Conservation (phyloP, 768 basidiomycete species). For the Hemileccinum rubropunctum region DNA sequence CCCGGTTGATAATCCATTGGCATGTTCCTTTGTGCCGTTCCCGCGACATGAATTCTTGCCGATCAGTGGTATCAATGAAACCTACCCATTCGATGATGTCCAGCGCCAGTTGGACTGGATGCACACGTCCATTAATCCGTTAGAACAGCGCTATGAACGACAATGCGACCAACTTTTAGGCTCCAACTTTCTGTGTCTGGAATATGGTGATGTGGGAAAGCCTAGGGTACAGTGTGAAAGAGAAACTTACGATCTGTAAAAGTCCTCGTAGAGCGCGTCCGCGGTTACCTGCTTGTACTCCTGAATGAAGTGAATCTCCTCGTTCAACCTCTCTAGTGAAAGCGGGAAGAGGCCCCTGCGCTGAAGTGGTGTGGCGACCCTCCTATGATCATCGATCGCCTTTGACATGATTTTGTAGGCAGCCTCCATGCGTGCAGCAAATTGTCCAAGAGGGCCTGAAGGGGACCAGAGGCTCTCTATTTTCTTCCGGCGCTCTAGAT, state of each 20-base stretch:
- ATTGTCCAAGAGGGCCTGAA: slow-evolving; percentile 14
- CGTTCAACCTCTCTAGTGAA: slow-evolving; percentile 20
- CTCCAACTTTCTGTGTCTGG: slow-evolving; percentile 18
- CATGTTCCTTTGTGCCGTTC: slow-evolving; percentile 24
- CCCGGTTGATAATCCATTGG: slow-evolving; percentile 20
- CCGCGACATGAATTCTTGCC: slow-evolving; percentile 24
- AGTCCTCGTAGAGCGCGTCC: slow-evolving; percentile 17
- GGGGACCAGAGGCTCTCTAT: slow-evolving; percentile 19
- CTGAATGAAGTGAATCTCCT: slow-evolving; percentile 21
- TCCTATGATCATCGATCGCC: slow-evolving; percentile 21
- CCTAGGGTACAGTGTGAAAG: no score
- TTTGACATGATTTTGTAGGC: slow-evolving; percentile 15
- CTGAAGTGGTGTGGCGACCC: slow-evolving; percentile 7
- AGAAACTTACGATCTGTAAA: slow-evolving; percentile 18
- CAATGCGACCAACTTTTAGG: slow-evolving; percentile 19
- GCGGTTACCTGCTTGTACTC: slow-evolving; percentile 18
- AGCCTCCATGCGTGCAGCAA: slow-evolving; percentile 22
- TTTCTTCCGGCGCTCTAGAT: slow-evolving; percentile 19
- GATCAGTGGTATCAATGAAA: slow-evolving; percentile 24
- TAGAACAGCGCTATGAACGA: not conserved
- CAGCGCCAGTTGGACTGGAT: slow-evolving; percentile 22
- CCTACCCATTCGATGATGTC: slow-evolving; percentile 22
- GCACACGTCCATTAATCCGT: not conserved
- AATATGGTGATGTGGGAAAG: slow-evolving; percentile 1
- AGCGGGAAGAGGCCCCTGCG: slow-evolving; percentile 23